A percentile compares a stretch with the other conserved stretches of the same genome.
phyloP scores from a whole-genome alignment of 345 rosid genomes.

The Melastoma malabathricum region DNA sequence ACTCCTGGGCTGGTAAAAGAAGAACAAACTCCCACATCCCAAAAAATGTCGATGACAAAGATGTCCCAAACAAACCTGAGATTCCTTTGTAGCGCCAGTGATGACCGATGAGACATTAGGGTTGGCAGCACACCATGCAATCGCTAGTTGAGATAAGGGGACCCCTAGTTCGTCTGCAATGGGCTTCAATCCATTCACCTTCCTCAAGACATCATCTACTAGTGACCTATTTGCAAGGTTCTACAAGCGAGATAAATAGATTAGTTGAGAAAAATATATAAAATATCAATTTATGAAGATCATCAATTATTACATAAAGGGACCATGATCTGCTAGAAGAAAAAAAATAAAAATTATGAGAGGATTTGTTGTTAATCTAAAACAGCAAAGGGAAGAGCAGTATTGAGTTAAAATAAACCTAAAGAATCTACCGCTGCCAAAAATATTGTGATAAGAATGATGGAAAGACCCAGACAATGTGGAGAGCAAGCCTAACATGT shows the following conservation, averaged over 20 bases:
- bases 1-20: neutral
- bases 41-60: neutral
- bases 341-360: too few relatives aligned
- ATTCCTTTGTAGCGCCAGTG: conserved; percentile 94
- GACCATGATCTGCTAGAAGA: too few relatives aligned
- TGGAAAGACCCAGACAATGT: too few relatives aligned
- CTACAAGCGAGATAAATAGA: conserved; percentile 19
- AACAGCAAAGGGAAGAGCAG: too few relatives aligned
- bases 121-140: conserved; percentile 98
- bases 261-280: too few relatives aligned
- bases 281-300: too few relatives aligned
- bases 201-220: conserved; percentile 78
- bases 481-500: too few relatives aligned
- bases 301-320: too few relatives aligned
- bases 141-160: conserved; percentile 82
- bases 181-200: conserved; percentile 87
- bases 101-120: conserved; percentile 91
- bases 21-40: neutral
- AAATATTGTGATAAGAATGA: too few relatives aligned
- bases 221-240: conserved; percentile 83
- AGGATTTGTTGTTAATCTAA: too few relatives aligned
- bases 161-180: conserved; percentile 98
- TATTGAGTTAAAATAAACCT: too few relatives aligned
- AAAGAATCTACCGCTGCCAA: too few relatives aligned
- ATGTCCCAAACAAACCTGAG: conserved; percentile 47